These are phyloP conservation scores for Aspergillus oerlinghausenensis DNA, from an alignment of 2,329 filamentous ascomycete genomes.

Conservation along the genomic window DNA sequence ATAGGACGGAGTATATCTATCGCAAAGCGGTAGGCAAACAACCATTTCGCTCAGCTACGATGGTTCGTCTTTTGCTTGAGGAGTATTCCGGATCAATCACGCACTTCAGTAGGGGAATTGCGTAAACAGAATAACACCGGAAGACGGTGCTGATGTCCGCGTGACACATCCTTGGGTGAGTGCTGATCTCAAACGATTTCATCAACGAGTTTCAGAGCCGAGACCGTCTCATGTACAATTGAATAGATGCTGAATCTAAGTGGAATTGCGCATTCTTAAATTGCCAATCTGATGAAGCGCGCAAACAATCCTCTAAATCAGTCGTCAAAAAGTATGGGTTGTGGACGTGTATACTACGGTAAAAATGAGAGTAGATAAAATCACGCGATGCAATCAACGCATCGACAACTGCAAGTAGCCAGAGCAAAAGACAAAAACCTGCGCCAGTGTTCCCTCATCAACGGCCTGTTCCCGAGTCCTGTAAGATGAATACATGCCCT, in stretches of 20 bases:
- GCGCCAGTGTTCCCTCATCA: constrained; percentile 26
- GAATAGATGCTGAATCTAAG: background rate
- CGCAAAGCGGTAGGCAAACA: background rate
- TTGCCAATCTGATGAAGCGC: constrained; percentile 26
- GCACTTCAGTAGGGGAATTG: background rate
- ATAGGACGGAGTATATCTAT: background rate
- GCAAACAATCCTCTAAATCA: constrained; percentile 22
- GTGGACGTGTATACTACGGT: constrained; percentile 24
- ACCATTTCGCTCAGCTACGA: background rate
- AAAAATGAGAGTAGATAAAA: constrained; percentile 20
- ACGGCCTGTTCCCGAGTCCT: constrained; percentile 16
- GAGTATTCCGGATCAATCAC: background rate
- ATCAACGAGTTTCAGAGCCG: background rate
- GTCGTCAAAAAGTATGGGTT: constrained; percentile 17
- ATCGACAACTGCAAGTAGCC: constrained; percentile 10
- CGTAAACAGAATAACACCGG: background rate
- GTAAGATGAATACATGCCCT: constrained; percentile 6
- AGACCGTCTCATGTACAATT: background rate
- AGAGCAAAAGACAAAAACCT: constrained; percentile 19
- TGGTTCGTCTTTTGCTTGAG: background rate
- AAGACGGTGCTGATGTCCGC: background rate
- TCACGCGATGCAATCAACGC: constrained; percentile 14
- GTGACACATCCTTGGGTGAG: background rate
- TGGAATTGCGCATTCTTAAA: constrained; percentile 24
- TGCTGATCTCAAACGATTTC: background rate